Conservation (phyloP, 495 filamentous ascomycete genomes). For the Xylaria nigripes region DNA sequence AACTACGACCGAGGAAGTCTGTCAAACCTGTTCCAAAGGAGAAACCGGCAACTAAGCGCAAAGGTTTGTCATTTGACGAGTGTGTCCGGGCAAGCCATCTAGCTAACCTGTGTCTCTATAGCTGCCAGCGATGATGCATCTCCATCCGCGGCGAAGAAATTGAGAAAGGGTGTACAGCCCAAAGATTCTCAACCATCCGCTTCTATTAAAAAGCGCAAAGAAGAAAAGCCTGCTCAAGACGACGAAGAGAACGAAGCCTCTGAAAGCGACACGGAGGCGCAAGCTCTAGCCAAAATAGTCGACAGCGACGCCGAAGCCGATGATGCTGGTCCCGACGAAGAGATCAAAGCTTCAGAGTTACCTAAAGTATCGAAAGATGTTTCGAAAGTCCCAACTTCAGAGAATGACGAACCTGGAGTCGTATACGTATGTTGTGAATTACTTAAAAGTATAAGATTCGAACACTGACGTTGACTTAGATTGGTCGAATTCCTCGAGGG, state of each 20-base stretch:
- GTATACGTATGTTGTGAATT: constrained; percentile 53
- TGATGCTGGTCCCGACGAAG: constrained; percentile 40
- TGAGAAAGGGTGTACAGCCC: constrained; percentile 14
- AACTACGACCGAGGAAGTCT: constrained; percentile 59
- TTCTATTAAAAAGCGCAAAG: constrained; percentile 10
- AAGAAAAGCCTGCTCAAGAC: constrained; percentile 21
- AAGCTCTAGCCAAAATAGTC: constrained; percentile 63
- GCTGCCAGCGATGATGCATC: constrained; percentile 35
- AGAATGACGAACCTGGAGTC: constrained; percentile 57
- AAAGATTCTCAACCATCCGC: constrained; percentile 14
- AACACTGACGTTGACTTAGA: constrained; percentile 11
- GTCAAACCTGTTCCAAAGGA: constrained; percentile 51
- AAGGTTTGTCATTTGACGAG: constrained; percentile 29
- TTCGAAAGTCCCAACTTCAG: constrained; percentile 39
- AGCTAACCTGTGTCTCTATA: not conserved
- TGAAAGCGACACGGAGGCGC: constrained; percentile 36
- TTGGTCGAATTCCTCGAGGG: constrained; percentile 37
- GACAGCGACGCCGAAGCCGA: constrained; percentile 69
- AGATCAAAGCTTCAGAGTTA: constrained; percentile 36
- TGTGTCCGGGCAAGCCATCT: not conserved
- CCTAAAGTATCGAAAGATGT: constrained; percentile 57
- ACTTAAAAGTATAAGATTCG: constrained; percentile 8
- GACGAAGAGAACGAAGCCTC: constrained; percentile 34
- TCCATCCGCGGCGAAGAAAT: constrained; percentile 29
- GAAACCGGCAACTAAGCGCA: constrained; percentile 47